A percentile compares a stretch with the other conserved stretches of the same genome.
These are phyloP conservation scores for Lactifluus hygrophoroides DNA, from an alignment of 768 basidiomycete species.

Conservation along the genomic window DNA sequence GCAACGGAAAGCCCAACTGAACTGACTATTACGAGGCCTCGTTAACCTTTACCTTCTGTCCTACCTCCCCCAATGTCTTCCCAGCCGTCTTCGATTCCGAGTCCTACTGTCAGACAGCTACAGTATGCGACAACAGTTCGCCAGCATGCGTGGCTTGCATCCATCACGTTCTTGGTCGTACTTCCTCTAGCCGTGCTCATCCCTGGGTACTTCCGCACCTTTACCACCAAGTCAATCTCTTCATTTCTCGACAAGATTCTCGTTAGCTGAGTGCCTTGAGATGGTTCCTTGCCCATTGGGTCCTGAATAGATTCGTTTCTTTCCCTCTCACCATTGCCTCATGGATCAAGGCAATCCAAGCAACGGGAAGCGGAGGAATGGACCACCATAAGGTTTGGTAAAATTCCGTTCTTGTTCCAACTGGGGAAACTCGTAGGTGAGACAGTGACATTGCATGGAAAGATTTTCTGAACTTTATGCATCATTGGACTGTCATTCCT, in stretches of 20 bases:
- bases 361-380: neutral
- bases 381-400: conserved; percentile 23
- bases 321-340: conserved; percentile 25
- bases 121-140: conserved; percentile 4
- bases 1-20: neutral
- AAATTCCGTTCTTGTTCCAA: neutral
- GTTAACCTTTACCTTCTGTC: too few species aligned
- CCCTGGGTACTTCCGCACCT: conserved; percentile 23
- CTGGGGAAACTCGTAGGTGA: too few species aligned
- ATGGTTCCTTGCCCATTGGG: conserved; percentile 25
- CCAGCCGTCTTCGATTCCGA: neutral
- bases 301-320: conserved; percentile 22
- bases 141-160: conserved; percentile 22
- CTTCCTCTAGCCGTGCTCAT: conserved; percentile 23
- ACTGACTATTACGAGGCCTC: neutral
- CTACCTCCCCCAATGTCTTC: neutral
- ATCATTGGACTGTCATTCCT: neutral
- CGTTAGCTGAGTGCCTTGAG: neutral
- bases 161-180: conserved; percentile 22
- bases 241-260: neutral
- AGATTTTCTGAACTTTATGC: neutral
- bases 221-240: conserved; percentile 9
- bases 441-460: neutral
- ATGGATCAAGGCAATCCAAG: conserved; percentile 16
- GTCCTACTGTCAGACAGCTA: neutral